These are phyloP conservation scores for Plasmodium fragile DNA, from an alignment of 169 alveolate genomes.

Conservation along the genomic window DNA sequence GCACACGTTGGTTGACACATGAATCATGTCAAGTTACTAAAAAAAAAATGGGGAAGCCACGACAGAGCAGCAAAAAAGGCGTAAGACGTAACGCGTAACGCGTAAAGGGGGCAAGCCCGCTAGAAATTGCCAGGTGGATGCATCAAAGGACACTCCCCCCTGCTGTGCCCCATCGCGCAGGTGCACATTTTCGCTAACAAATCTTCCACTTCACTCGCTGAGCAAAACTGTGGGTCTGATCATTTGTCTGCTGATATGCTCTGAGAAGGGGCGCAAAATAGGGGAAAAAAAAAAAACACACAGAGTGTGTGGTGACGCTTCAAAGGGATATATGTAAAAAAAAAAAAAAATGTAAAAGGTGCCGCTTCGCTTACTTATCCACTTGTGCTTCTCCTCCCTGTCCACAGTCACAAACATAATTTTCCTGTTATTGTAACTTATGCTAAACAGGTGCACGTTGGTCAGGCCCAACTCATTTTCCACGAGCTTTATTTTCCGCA, in stretches of 20 bases:
- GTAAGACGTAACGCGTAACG: neutral
- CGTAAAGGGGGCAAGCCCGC: too few relatives aligned
- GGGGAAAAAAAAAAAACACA: neutral
- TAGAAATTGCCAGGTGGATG: neutral
- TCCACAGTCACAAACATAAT: slow-evolving; percentile 62
- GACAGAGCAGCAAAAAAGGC: neutral
- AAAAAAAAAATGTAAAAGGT: neutral
- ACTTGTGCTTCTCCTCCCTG: slow-evolving; percentile 52
- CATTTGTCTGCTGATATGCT: slow-evolving; percentile 65
- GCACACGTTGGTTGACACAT: neutral
- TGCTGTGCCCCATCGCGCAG: neutral
- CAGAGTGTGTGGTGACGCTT: neutral
- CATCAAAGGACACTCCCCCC: neutral
- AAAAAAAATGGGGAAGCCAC: neutral
- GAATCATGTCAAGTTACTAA: neutral
- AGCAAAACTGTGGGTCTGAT: slow-evolving; percentile 44
- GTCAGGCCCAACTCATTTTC: slow-evolving; percentile 51
- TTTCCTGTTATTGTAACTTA: slow-evolving; percentile 48
- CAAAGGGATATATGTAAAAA: neutral
- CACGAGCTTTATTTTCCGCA: slow-evolving; percentile 36
- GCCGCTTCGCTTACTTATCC: slow-evolving; percentile 42
- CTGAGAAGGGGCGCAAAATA: slow-evolving; percentile 13
- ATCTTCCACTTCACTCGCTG: slow-evolving; percentile 11
- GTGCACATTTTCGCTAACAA: neutral
- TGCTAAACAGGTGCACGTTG: slow-evolving; percentile 37